These are phyloP conservation scores for Xerocomellus intermedius DNA, from an alignment of 768 basidiomycete genomes.

Conservation along the genomic window DNA sequence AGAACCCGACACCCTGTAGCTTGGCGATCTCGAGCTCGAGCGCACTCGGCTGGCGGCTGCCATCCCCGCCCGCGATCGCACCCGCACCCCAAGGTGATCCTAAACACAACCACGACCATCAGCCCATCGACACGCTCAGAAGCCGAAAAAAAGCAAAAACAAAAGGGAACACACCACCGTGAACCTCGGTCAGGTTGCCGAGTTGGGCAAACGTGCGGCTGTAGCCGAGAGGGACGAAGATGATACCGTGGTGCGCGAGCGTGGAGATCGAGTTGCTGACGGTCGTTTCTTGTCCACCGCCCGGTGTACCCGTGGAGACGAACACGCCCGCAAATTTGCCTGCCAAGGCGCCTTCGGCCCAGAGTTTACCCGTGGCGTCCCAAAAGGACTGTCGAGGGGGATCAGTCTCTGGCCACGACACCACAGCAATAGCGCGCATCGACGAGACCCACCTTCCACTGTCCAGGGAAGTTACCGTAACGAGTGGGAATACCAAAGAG, in stretches of 20 bases:
- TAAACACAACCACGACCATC: slow-evolving; percentile 22
- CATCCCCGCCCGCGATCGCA: slow-evolving; percentile 47
- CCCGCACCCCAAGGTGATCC: slow-evolving; percentile 83
- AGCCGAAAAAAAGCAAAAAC: background rate
- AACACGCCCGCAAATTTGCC: slow-evolving; percentile 81
- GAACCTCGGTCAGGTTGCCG: slow-evolving; percentile 47
- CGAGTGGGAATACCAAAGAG: slow-evolving; percentile 45
- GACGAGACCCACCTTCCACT: slow-evolving; percentile 57
- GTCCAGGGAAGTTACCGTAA: slow-evolving; percentile 46
- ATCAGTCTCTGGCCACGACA: background rate
- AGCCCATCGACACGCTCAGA: background rate
- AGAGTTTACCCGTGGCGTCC: slow-evolving; percentile 70
- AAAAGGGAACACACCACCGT: slow-evolving; percentile 48
- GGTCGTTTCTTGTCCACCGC: slow-evolving; percentile 77
- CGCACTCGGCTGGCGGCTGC: slow-evolving; percentile 46
- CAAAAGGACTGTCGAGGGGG: slow-evolving; percentile 55
- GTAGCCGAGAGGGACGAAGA: slow-evolving; percentile 73
- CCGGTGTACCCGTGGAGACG: slow-evolving; percentile 64
- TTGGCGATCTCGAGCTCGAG: slow-evolving; percentile 53
- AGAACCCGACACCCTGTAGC: slow-evolving; percentile 55
- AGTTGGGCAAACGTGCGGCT: slow-evolving; percentile 42
- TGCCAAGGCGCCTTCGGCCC: slow-evolving; percentile 54
- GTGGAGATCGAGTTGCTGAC: slow-evolving; percentile 51
- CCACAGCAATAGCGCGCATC: background rate
- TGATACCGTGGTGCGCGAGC: slow-evolving; percentile 69